Base-by-base conservation (phyloP, 495 filamentous ascomycete genomes). In the Margaritispora aquatica region DNA sequence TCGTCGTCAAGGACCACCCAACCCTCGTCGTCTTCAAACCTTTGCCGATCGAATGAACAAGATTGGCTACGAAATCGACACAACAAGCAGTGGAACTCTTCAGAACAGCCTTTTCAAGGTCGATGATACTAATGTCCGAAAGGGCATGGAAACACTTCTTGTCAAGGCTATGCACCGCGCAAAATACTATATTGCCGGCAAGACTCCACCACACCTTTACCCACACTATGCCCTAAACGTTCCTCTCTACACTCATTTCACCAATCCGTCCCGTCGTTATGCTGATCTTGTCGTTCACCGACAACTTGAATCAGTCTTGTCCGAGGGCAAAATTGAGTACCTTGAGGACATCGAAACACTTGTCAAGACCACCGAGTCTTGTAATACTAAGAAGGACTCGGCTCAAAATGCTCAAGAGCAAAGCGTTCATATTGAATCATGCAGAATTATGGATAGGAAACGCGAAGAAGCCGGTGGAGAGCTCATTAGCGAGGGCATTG, bases 321-420 rank as follows among this genome's bases (percentile, higher is more conserved):
- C 92, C 5, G 84, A 90, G 50, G 89, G 88, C 38, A 76, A 86
- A 31, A 79, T 88, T 55, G 93, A 96, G 63, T 97, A 96, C 71
- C 83, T 75, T 8, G 94, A 98, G 58, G 94, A 98, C 65, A 70
- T 90, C 49, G 94, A 98, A 65, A 85, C 81, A 48, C 75, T 98
- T 26, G 85, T 81, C 65, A 98, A 98, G 82, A 96, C 88, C 51
- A 90, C 92, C 20, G 94, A 98, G 70, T 85, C 89, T 59, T 96
- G 92, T 80, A 98, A 97, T 74, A 96, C 88, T 67, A 98, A 97
- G 84, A 98, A 98, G 71, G 94, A 98, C 67, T 97, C 94, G 3
- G 93, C 95, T 0, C 93, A 95, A 73, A 92, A 89, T 66, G 94
- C 94, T 10, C 94, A 97, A 68, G 94, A 98, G 71, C 94, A 98